Evolutionary conservation across 2,329 filamentous ascomycete species (phyloP).

Genomic region (Pseudogymnoascus sp.): DNA sequence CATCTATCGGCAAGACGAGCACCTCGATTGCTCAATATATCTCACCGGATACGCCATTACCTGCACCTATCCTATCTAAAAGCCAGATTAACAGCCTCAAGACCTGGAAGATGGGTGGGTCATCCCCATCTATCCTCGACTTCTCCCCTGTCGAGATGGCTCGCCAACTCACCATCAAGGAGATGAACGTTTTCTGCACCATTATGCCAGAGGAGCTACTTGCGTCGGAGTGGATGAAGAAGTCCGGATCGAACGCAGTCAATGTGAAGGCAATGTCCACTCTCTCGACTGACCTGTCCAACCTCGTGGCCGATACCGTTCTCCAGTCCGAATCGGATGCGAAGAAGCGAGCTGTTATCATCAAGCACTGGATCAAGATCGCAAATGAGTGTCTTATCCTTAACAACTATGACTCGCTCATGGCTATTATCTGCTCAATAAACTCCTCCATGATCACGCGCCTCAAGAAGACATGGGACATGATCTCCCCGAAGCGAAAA

Average conservation of each 20-base stretch:
- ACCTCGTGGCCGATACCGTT: constrained; percentile 88
- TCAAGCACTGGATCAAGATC: constrained; percentile 99
- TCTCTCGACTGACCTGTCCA: constrained; percentile 84
- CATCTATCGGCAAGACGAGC: constrained; percentile 81
- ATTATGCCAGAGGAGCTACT: constrained; percentile 90
- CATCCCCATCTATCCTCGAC: constrained; percentile 68
- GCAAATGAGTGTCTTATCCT: constrained; percentile 78
- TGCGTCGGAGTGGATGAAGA: constrained; percentile 90
- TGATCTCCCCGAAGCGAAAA: constrained; percentile 76
- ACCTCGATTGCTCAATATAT: constrained; percentile 65
- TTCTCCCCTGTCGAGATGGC: constrained; percentile 89
- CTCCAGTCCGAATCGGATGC: constrained; percentile 70
- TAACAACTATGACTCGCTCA: constrained; percentile 91
- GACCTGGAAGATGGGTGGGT: constrained; percentile 66
- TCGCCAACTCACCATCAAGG: constrained; percentile 84
- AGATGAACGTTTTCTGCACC: constrained; percentile 83
- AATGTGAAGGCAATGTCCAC: constrained; percentile 94
- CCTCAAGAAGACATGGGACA: constrained; percentile 85
- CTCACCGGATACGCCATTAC: constrained; percentile 62
- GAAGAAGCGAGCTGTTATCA: constrained; percentile 81
- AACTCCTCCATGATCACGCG: constrained; percentile 88
- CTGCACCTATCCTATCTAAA: constrained; percentile 62
- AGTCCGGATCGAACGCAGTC: constrained; percentile 65
- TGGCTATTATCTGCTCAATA: constrained; percentile 92
- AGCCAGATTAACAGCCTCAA: constrained; percentile 66